Percentiles rank a stretch among this genome's conserved stretches.
Conservation (phyloP, 768 basidiomycete species). For the Daedaleopsis sinensis region DNA sequence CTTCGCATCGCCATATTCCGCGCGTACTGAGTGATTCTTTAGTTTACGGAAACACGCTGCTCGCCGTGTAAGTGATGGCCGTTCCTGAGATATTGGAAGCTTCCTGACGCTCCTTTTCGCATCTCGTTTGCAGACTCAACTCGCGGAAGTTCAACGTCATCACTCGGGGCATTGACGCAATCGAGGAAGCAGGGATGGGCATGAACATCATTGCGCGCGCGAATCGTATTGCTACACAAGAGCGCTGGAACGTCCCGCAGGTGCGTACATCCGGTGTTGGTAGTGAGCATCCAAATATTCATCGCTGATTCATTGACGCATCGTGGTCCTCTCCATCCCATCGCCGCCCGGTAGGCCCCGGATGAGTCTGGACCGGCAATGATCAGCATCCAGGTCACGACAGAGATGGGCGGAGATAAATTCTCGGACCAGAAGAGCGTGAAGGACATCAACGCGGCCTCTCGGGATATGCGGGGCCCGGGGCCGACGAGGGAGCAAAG, state of each 20-base stretch:
- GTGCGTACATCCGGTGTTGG: not conserved
- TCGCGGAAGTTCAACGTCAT: constrained; percentile 6
- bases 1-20: not conserved
- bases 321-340: not conserved
- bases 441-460: no score
- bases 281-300: not conserved
- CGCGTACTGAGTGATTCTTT: not conserved
- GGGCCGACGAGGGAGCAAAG: not conserved
- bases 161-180: not conserved
- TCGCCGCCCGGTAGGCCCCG: not conserved
- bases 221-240: not conserved
- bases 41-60: constrained; percentile 13
- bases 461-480: no score
- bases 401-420: not conserved
- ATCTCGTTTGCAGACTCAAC: constrained; percentile 4
- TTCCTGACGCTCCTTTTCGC: not conserved
- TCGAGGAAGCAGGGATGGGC: not conserved
- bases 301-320: not conserved
- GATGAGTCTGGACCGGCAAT: not conserved
- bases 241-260: constrained; percentile 13
- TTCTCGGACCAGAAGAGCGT: no score
- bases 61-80: constrained; percentile 5
- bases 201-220: not conserved
- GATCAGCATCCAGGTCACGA: constrained; percentile 2
- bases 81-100: no score